These are phyloP conservation scores for Heliamphora exappendiculata DNA, from an alignment of 148 eudicot genomes.

Conservation along the genomic window DNA sequence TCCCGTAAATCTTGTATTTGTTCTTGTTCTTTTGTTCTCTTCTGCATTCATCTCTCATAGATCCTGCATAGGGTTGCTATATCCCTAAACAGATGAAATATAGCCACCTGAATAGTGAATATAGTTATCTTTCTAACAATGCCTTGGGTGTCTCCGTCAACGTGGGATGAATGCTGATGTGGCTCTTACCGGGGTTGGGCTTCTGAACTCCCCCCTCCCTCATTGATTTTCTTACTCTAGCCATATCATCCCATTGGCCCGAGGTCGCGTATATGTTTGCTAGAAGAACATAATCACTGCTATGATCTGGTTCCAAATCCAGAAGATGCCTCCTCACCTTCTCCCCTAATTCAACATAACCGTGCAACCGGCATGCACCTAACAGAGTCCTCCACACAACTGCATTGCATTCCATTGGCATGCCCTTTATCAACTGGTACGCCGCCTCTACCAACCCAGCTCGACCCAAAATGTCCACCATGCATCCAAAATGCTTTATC, in stretches of 20 bases:
- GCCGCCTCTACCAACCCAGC: conserved; percentile 21
- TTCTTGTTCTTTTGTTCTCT: too few species aligned
- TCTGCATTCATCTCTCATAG: too few species aligned
- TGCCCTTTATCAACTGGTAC: conserved; percentile 13
- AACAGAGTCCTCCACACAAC: conserved; percentile 23
- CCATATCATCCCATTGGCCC: conserved; percentile 19
- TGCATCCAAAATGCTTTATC: conserved; percentile 21
- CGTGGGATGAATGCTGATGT: conserved; percentile 3
- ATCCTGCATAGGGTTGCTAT: too few species aligned
- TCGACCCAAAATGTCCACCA: conserved; percentile 25
- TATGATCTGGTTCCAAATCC: conserved; percentile 24
- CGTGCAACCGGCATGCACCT: conserved; percentile 21
- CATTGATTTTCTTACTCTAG: conserved; percentile 19
- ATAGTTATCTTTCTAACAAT: neutral
- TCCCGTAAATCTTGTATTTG: too few species aligned
- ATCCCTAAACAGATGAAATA: too few species aligned
- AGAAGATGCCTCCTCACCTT: conserved; percentile 22
- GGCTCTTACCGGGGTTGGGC: conserved; percentile 20
- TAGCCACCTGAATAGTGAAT: neutral
- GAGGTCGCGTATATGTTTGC: conserved; percentile 22
- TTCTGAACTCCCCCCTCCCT: conserved; percentile 16
- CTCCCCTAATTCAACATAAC: conserved; percentile 19
- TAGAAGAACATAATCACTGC: conserved; percentile 29
- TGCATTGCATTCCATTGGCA: conserved; percentile 28
- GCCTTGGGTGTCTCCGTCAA: neutral